These are phyloP conservation scores for Trypanosomatidae sp. DNA, from an alignment of 208 protist species.

Conservation along the genomic window DNA sequence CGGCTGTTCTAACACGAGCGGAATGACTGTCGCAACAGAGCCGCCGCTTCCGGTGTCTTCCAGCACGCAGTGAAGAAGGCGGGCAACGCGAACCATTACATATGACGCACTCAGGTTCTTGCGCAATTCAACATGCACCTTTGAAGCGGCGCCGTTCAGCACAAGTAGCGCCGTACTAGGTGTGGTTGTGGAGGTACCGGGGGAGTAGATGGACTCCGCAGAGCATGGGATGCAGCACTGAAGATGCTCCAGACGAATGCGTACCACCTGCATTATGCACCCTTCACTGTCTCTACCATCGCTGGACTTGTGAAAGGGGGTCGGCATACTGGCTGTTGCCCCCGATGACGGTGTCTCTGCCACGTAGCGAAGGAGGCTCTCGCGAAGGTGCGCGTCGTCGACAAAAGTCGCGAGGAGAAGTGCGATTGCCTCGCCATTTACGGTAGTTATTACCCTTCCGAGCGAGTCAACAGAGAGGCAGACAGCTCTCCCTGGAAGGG, in stretches of 20 bases:
- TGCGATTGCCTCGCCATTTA: background rate
- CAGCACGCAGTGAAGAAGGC: conserved; percentile 19
- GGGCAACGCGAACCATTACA: conserved; percentile 11
- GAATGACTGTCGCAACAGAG: background rate
- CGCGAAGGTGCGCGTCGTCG: background rate
- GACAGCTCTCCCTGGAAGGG: background rate
- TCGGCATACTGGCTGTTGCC: background rate
- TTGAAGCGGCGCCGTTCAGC: conserved; percentile 2
- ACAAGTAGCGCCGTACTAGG: background rate
- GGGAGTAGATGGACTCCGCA: background rate
- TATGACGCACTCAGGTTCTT: background rate
- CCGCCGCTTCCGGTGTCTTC: background rate
- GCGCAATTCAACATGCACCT: background rate
- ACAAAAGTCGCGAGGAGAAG: background rate
- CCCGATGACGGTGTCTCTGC: background rate
- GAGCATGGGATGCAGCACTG: conserved; percentile 16
- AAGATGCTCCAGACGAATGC: conserved; percentile 2
- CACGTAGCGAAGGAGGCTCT: conserved; percentile 13
- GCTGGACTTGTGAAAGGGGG: background rate
- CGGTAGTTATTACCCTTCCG: background rate
- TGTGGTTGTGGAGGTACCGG: background rate
- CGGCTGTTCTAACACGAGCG: conserved; percentile 24
- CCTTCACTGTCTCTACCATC: background rate
- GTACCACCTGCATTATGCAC: background rate
- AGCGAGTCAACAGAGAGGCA: conserved; percentile 1